Percentiles rank a stretch among this genome's conserved stretches.
These are phyloP conservation scores for Microsporum canis DNA, from an alignment of 2,329 filamentous ascomycete species.

Conservation along the genomic window DNA sequence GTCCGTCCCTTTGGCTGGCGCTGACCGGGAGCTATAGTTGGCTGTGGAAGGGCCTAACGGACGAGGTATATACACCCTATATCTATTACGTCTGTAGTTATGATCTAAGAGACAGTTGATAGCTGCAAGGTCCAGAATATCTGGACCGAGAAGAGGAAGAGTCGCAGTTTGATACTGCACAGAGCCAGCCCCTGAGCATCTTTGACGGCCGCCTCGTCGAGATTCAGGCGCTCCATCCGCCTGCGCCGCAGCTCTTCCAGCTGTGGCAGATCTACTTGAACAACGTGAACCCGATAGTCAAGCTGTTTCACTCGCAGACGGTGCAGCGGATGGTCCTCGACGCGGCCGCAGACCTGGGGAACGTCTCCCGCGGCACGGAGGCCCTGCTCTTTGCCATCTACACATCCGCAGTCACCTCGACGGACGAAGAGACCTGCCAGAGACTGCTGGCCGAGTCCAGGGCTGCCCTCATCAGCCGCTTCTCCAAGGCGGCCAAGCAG, in stretches of 20 bases:
- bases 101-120: not conserved
- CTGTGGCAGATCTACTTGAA: constrained; percentile 19
- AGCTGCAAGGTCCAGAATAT: not conserved
- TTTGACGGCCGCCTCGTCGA: constrained; percentile 5
- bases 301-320: constrained; percentile 44
- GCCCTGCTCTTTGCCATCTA: constrained; percentile 48
- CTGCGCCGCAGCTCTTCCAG: constrained; percentile 4
- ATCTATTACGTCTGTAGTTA: not conserved
- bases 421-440: constrained; percentile 29
- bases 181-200: not conserved
- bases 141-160: not conserved
- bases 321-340: constrained; percentile 37
- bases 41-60: not conserved
- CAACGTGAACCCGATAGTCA: constrained; percentile 45
- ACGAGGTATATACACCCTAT: not conserved
- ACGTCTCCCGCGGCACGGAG: constrained; percentile 40
- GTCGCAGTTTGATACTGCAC: not conserved
- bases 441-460: constrained; percentile 21
- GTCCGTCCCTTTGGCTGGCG: not conserved
- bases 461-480: constrained; percentile 35
- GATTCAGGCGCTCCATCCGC: constrained; percentile 6
- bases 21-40: not conserved
- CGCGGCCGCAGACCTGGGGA: constrained; percentile 35
- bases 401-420: constrained; percentile 43
- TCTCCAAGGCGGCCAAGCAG: constrained; percentile 48